Evolutionary conservation across 768 basidiomycete species (phyloP).

Genomic region (Tulasnella sp.): DNA sequence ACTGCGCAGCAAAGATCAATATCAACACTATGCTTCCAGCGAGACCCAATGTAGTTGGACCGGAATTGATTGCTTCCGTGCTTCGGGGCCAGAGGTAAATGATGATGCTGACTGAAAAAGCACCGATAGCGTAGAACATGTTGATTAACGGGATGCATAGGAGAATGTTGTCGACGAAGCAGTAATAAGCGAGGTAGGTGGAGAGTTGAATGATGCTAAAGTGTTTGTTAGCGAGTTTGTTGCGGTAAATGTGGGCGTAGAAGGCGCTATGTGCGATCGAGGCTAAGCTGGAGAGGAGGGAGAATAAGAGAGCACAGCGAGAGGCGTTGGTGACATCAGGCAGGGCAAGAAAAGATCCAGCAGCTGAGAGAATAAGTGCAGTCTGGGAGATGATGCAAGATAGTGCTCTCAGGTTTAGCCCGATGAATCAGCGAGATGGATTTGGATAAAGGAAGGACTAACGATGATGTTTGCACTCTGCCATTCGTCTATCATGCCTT

Average conservation of each 20-base stretch:
- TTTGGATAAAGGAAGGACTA: background rate
- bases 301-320: conserved; percentile 6
- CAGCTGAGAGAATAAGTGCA: conserved; percentile 3
- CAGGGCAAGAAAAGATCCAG: conserved; percentile 10
- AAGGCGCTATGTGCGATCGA: conserved; percentile 11
- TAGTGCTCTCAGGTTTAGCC: background rate
- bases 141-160: conserved; percentile 12
- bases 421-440: background rate
- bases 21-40: background rate
- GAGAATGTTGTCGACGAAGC: conserved; percentile 8
- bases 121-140: conserved; percentile 12
- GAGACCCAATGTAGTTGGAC: background rate
- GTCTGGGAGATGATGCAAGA: background rate
- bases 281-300: conserved; percentile 9
- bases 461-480: conserved; percentile 16
- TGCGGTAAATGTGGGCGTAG: conserved; percentile 10
- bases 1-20: background rate
- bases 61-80: background rate
- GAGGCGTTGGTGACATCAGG: conserved; percentile 13
- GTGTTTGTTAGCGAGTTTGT: conserved; percentile 10
- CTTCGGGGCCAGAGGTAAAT: conserved; percentile 14
- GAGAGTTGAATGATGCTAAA: conserved; percentile 15
- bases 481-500: conserved; percentile 15
- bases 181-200: conserved; percentile 13
- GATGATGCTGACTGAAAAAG: conserved; percentile 15